Evolutionary conservation across 345 rosid species (phyloP), one percentile per base, ranked within the genome.

Genomic region (Iberis pinnata): DNA sequence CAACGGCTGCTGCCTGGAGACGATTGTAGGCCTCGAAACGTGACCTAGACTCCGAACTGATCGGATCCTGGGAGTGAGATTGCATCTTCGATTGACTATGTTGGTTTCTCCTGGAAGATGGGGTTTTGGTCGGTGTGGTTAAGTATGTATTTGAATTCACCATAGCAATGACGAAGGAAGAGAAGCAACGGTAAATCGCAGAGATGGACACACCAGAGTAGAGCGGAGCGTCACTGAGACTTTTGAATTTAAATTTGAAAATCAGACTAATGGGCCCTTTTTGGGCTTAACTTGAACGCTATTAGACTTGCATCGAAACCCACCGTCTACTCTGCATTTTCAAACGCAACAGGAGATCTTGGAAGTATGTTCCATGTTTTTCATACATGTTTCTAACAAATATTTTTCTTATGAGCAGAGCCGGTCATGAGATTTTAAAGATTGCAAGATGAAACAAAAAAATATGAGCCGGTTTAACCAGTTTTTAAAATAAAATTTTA

Each of bases 11-110:
- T 0, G 97, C 93, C 40, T 92, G 97, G 13, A 92, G 78, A 41
- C 95, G 89, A 55, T 85, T 92, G 68, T 92, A 92, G n/a, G 93
- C 97, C 68, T 92, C 97, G 60, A 92, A 85, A 53, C 98, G 80
- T 31, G 89, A 75, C 44, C 62, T 58, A 13, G 76, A 29, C 29
- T 68, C 68, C 0, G 75, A 37, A n/a, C 63, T 39, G 24, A 77
- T 14, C 0, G 74, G 68, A 55, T 43, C 45, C 19, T 58, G 63
- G 32, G 72, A 29, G 2, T 46, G 60, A 36, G 68, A 46, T 31
- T 66, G 65, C 60, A 58, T 45, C 18, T 61, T 42, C 10, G 68
- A 56, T 44, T 61, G 67, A 19, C 0, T 41, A 41, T 58, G 71
- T 17, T 49, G 68, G 69, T 70, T 69, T 32, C 67, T 64, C 43